A percentile compares a stretch with the other conserved stretches of the same genome.
phyloP scores from a whole-genome alignment of 1,284 basidiomycete species.

The Naganishia liquefaciens region DNA sequence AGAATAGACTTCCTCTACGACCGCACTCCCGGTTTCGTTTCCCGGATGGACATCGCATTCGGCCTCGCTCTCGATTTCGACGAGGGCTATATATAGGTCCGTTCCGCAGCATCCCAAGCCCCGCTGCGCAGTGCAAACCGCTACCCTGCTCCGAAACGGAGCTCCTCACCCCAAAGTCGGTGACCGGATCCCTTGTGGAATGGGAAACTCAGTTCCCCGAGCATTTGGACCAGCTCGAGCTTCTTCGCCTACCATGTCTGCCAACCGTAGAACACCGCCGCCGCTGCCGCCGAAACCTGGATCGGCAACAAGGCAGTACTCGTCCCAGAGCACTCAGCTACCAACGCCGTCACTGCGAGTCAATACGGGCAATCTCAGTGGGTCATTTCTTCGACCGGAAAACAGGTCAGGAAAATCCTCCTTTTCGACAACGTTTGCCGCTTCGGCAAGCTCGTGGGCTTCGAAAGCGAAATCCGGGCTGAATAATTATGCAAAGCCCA shows the following conservation, averaged over 20 bases:
- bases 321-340: not conserved
- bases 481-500: constrained; percentile 26
- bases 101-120: too few species aligned
- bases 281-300: constrained; percentile 17
- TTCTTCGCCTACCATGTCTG: constrained; percentile 25
- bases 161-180: not conserved
- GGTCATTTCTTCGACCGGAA: constrained; percentile 1
- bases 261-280: constrained; percentile 14
- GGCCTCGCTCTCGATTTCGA: too few species aligned
- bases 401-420: constrained; percentile 6
- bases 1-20: too few species aligned
- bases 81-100: too few species aligned
- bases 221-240: constrained; percentile 18
- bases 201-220: constrained; percentile 8
- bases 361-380: not conserved
- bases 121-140: too few species aligned
- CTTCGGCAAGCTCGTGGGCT: constrained; percentile 37
- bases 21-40: too few species aligned
- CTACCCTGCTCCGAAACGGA: too few species aligned
- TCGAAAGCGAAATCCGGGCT: constrained; percentile 51
- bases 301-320: not conserved
- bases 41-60: too few species aligned
- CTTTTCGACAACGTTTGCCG: constrained; percentile 24
- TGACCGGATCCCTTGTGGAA: not conserved
- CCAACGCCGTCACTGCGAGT: not conserved